Conservation (phyloP, 2,329 filamentous ascomycete genomes). For the Didymella pomorum region DNA sequence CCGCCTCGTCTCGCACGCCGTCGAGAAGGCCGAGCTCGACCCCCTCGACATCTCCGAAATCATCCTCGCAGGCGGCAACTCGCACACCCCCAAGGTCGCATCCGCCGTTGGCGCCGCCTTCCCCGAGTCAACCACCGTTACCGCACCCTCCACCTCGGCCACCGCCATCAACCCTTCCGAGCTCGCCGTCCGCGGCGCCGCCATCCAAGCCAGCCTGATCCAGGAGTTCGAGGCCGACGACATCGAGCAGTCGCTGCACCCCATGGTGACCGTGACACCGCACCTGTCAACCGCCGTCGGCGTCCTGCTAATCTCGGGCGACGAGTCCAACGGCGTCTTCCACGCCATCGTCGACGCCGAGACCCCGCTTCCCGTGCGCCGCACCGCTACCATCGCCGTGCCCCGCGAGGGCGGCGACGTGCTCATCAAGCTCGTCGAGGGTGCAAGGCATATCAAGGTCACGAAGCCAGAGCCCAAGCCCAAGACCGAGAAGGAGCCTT, state of each 20-base stretch:
- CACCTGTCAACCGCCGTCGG: constrained; percentile 90
- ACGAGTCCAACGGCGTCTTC: constrained; percentile 73
- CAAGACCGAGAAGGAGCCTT: constrained; percentile 68
- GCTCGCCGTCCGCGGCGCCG: constrained; percentile 85
- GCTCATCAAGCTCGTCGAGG: constrained; percentile 87
- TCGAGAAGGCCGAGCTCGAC: constrained; percentile 93
- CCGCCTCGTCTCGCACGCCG: constrained; percentile 79
- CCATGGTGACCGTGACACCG: constrained; percentile 91
- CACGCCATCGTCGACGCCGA: constrained; percentile 82
- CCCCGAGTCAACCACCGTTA: constrained; percentile 77
- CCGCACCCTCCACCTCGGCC: constrained; percentile 81
- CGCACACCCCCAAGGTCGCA: constrained; percentile 93
- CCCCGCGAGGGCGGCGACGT: constrained; percentile 87
- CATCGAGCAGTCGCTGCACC: constrained; percentile 94
- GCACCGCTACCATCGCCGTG: constrained; percentile 78
- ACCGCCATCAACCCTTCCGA: constrained; percentile 92
- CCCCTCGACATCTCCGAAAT: constrained; percentile 94
- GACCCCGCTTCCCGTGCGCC: constrained; percentile 87
- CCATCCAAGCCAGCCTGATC: constrained; percentile 93
- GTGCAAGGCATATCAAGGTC: constrained; percentile 88
- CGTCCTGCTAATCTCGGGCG: constrained; percentile 72
- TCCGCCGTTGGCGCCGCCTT: constrained; percentile 81
- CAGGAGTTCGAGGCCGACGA: constrained; percentile 93
- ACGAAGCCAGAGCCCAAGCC: constrained; percentile 84
- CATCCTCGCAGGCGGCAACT: constrained; percentile 88